phyloP scores from a whole-genome alignment of 768 basidiomycete species.

The Termitomyces sp. region DNA sequence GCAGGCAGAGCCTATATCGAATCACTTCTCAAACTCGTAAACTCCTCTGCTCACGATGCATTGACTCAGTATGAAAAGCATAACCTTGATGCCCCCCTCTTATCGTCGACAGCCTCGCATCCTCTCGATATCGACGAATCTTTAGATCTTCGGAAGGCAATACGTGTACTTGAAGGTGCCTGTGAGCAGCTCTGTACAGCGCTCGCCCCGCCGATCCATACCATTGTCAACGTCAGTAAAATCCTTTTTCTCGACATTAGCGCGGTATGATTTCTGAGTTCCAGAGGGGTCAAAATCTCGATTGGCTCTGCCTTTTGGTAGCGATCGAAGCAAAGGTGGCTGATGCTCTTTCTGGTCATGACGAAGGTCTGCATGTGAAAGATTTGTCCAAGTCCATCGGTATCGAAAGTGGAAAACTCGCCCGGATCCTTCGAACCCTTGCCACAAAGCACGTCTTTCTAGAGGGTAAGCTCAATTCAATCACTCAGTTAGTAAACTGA shows the following conservation, averaged over 20 bases:
- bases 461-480: slow-evolving; percentile 22
- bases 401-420: slow-evolving; percentile 24
- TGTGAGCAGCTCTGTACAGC: slow-evolving; percentile 22
- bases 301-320: slow-evolving; percentile 18
- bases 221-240: slow-evolving; percentile 18
- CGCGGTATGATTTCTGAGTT: not conserved
- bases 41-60: not conserved
- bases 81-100: not conserved
- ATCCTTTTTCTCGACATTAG: not conserved
- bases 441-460: slow-evolving; percentile 25
- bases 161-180: slow-evolving; percentile 22
- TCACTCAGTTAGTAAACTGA: not conserved
- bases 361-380: slow-evolving; percentile 21
- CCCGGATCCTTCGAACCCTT: slow-evolving; percentile 24
- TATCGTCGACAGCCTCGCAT: not conserved
- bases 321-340: slow-evolving; percentile 17
- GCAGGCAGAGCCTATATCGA: not conserved
- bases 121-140: not conserved
- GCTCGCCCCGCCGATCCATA: slow-evolving; percentile 18
- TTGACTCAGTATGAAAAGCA: slow-evolving; percentile 4
- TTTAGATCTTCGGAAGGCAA: slow-evolving; percentile 14
- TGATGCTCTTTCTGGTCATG: slow-evolving; percentile 20
- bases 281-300: slow-evolving; percentile 7
- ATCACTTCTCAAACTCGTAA: slow-evolving; percentile 11
- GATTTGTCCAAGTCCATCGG: not conserved